Evolutionary conservation across 2,329 filamentous ascomycete genomes (phyloP).

Genomic region (Fusarium brevicatenulatum): DNA sequence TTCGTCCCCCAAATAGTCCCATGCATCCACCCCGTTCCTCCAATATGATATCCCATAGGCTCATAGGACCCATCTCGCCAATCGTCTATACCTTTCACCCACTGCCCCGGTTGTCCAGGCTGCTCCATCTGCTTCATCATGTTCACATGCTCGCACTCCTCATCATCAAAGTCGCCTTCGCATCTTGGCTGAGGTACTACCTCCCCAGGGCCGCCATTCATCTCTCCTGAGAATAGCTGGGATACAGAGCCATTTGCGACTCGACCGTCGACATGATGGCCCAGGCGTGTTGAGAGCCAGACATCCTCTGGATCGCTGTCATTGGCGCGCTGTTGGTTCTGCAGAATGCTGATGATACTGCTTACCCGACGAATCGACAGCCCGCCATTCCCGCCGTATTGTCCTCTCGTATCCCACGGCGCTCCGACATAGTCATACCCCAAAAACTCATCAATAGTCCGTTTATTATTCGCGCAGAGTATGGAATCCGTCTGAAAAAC

Average conservation of each 20-base stretch:
- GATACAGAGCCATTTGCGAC: neutral
- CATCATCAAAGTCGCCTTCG: neutral
- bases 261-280: neutral
- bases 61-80: neutral
- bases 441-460: neutral
- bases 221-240: neutral
- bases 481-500: neutral
- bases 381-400: neutral
- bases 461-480: neutral
- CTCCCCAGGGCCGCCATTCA: neutral
- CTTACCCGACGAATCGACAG: neutral
- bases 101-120: neutral
- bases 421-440: neutral
- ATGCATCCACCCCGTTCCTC: neutral
- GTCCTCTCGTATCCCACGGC: neutral
- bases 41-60: neutral
- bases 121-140: neutral
- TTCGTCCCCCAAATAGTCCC: neutral
- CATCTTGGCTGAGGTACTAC: fast-evolving
- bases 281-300: neutral
- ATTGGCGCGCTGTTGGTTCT: neutral
- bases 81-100: neutral
- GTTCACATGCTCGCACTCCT: neutral
- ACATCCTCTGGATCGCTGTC: neutral
- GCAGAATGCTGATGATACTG: neutral